Conservation (phyloP, 768 basidiomycete species). For the Austroboletus eburneus region DNA sequence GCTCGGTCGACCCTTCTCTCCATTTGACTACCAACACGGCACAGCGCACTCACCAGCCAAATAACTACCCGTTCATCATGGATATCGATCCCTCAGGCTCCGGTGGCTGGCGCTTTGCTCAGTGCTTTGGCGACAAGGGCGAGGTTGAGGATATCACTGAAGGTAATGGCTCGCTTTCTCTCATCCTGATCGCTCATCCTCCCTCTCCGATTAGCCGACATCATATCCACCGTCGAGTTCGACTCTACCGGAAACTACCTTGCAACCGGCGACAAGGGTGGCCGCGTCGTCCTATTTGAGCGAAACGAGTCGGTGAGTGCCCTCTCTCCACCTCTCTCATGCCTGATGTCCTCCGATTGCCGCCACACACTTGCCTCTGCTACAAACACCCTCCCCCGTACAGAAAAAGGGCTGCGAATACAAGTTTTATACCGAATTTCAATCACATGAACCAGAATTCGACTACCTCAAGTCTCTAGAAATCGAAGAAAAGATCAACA, state of each 20-base stretch:
- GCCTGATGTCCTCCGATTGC: slow-evolving; percentile 35
- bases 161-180: slow-evolving; percentile 45
- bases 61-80: slow-evolving; percentile 41
- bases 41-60: background rate
- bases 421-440: slow-evolving; percentile 99
- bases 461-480: slow-evolving; percentile 99
- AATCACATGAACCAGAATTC: slow-evolving; percentile 99
- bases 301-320: slow-evolving; percentile 87
- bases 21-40: background rate
- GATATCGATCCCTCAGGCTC: slow-evolving; percentile 81
- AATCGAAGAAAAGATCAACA: slow-evolving; percentile 99
- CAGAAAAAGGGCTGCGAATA: slow-evolving; percentile 99
- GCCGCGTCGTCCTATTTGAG: slow-evolving; percentile 97
- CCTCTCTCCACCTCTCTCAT: slow-evolving; percentile 6
- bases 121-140: slow-evolving; percentile 99
- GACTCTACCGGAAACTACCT: slow-evolving; percentile 99
- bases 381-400: slow-evolving; percentile 15
- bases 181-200: slow-evolving; percentile 12
- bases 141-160: slow-evolving; percentile 99
- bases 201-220: slow-evolving; percentile 74
- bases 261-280: slow-evolving; percentile 99
- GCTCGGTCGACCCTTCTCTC: slow-evolving; percentile 15
- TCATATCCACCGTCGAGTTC: slow-evolving; percentile 99
- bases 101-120: slow-evolving; percentile 97
- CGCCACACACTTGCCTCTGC: slow-evolving; percentile 11